Percentiles rank a stretch among this genome's conserved stretches.
phyloP scores from a whole-genome alignment of 306 rosid species.

The Senna tora region DNA sequence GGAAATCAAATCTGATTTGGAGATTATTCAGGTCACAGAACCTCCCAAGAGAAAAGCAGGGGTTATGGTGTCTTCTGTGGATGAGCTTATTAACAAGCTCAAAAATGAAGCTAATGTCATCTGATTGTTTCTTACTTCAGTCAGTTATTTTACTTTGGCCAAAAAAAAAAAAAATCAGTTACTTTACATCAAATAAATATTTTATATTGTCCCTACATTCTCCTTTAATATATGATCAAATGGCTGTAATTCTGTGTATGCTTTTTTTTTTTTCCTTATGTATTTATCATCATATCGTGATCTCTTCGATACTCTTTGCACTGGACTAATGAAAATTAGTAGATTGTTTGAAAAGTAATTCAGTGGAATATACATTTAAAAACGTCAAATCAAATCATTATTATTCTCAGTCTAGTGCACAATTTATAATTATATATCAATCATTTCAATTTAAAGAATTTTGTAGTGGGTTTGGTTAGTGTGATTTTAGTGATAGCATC shows the following conservation, averaged over 20 bases:
- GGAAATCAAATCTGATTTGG: conserved; percentile 73
- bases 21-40: conserved; percentile 75
- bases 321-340: too few species aligned
- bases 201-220: conserved; percentile 14
- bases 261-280: background rate
- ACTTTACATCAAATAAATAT: conserved; percentile 29
- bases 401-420: too few species aligned
- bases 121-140: background rate
- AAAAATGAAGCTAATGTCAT: conserved; percentile 79
- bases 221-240: conserved; percentile 22
- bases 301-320: background rate
- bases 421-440: too few species aligned
- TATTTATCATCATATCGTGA: conserved; percentile 28
- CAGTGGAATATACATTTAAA: background rate
- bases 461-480: too few species aligned
- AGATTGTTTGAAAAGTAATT: too few species aligned
- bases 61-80: conserved; percentile 76
- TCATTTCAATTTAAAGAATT: too few species aligned
- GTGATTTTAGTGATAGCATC: too few species aligned
- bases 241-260: background rate
- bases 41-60: conserved; percentile 97
- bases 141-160: too few species aligned
- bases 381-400: background rate
- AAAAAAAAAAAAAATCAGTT: too few species aligned
- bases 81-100: conserved; percentile 84